A percentile compares a stretch with the other conserved stretches of the same genome.
Evolutionary conservation across 2,329 filamentous ascomycete species (phyloP).

Genomic region (Colletotrichum horii): DNA sequence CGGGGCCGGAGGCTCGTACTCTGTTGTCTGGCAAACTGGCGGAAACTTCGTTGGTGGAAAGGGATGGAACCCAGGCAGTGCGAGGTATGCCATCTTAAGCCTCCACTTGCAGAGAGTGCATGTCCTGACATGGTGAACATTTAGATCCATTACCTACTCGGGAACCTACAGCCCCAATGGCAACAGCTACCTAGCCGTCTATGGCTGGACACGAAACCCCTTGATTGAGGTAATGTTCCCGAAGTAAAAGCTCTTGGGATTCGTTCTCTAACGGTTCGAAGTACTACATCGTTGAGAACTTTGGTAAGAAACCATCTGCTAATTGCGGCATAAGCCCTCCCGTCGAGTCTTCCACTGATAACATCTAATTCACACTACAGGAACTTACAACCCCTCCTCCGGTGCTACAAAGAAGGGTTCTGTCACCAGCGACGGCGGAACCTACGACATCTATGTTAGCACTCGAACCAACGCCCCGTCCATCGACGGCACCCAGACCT

Average conservation of each 20-base stretch:
- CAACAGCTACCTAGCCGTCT: slow-evolving; percentile 43
- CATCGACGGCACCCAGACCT: slow-evolving; percentile 59
- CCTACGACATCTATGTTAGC: slow-evolving; percentile 56
- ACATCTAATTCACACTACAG: not conserved
- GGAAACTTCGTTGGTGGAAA: slow-evolving; percentile 64
- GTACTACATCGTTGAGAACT: slow-evolving; percentile 18
- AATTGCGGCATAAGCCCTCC: no score
- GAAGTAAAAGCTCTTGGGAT: not conserved
- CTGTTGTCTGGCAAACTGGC: slow-evolving; percentile 45
- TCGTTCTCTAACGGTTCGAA: not conserved
- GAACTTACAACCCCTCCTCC: slow-evolving; percentile 17
- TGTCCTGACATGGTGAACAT: not conserved
- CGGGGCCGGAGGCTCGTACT: slow-evolving; percentile 46
- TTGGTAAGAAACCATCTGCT: not conserved
- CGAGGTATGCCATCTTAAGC: slow-evolving; percentile 42
- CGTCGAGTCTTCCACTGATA: not conserved
- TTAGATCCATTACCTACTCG: slow-evolving; percentile 35
- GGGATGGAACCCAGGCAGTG: slow-evolving; percentile 59
- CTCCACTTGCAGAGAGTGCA: slow-evolving; percentile 12
- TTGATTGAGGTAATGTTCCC: slow-evolving; percentile 1
- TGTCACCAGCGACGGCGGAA: slow-evolving; percentile 55
- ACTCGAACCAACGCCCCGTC: slow-evolving; percentile 56
- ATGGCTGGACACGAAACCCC: slow-evolving; percentile 42
- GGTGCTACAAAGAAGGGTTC: slow-evolving; percentile 48
- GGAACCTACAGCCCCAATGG: slow-evolving; percentile 42